Evolutionary conservation across 257 asterid species (phyloP).

Genomic region (Echites panduratus): DNA sequence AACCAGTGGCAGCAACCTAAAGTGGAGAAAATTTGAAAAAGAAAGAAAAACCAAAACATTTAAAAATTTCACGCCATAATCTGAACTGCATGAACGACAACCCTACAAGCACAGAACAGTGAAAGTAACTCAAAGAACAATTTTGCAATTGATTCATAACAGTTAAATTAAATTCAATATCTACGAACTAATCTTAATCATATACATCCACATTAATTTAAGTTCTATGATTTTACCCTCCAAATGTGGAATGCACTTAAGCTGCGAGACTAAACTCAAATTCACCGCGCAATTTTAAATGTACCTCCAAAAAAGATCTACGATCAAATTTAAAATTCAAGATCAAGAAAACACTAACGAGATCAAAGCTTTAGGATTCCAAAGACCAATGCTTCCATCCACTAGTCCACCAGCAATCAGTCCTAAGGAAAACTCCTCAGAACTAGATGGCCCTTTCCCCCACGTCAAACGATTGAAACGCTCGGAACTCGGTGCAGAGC

Average conservation of each 20-base stretch:
- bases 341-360: slow-evolving; percentile 37
- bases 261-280: background rate
- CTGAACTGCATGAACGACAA: background rate
- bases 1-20: background rate
- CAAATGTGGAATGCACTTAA: background rate
- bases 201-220: background rate
- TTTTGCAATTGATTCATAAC: background rate
- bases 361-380: slow-evolving; percentile 89
- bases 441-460: slow-evolving; percentile 53
- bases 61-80: background rate
- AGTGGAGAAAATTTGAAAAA: too few relatives aligned
- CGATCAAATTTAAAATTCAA: slow-evolving; percentile 1
- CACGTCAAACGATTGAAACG: slow-evolving; percentile 81
- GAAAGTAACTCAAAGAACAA: background rate
- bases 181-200: background rate
- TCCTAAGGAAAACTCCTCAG: slow-evolving; percentile 74
- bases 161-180: background rate
- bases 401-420: slow-evolving; percentile 94
- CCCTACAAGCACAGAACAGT: background rate
- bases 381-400: slow-evolving; percentile 87
- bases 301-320: background rate
- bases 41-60: too few relatives aligned
- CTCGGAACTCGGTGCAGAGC: slow-evolving; percentile 76
- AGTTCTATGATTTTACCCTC: background rate
- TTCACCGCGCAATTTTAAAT: background rate